A percentile compares a stretch with the other conserved stretches of the same genome.
These are phyloP conservation scores for Eucalyptus victrix DNA, from an alignment of 345 rosid genomes.

Conservation along the genomic window DNA sequence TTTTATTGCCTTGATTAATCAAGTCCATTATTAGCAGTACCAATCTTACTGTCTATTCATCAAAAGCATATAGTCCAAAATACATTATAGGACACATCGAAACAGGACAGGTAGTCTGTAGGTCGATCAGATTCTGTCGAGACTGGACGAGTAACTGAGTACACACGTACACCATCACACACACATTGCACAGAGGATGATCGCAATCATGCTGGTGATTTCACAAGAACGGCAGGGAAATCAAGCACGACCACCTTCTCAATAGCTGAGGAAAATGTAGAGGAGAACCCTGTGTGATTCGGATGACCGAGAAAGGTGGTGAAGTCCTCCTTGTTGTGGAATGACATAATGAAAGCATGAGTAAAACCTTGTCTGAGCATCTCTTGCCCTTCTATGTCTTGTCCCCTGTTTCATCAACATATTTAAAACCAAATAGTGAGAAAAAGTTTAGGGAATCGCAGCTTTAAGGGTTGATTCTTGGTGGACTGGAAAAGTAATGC, in stretches of 20 bases:
- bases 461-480: not conserved
- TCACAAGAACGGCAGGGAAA: slow-evolving; percentile 45
- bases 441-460: not conserved
- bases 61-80: not conserved
- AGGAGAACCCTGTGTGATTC: slow-evolving; percentile 64
- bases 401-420: slow-evolving; percentile 40
- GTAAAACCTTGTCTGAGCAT: slow-evolving; percentile 92
- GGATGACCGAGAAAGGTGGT: slow-evolving; percentile 54
- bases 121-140: not conserved
- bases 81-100: not conserved
- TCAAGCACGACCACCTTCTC: slow-evolving; percentile 69
- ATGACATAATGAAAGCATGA: slow-evolving; percentile 74
- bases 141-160: not conserved
- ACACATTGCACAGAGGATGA: not conserved
- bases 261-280: slow-evolving; percentile 61
- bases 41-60: not conserved
- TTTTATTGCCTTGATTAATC: not conserved
- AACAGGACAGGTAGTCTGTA: not conserved
- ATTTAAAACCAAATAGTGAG: not conserved
- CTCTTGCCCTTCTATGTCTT: slow-evolving; percentile 69
- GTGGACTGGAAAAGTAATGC: not conserved
- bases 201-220: slow-evolving; percentile 2
- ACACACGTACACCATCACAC: not conserved
- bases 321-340: slow-evolving; percentile 67
- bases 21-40: not conserved